Percentiles rank a stretch among this genome's conserved stretches.
phyloP scores from a whole-genome alignment of 2,329 filamentous ascomycete species.

The Aspergillus melleus region DNA sequence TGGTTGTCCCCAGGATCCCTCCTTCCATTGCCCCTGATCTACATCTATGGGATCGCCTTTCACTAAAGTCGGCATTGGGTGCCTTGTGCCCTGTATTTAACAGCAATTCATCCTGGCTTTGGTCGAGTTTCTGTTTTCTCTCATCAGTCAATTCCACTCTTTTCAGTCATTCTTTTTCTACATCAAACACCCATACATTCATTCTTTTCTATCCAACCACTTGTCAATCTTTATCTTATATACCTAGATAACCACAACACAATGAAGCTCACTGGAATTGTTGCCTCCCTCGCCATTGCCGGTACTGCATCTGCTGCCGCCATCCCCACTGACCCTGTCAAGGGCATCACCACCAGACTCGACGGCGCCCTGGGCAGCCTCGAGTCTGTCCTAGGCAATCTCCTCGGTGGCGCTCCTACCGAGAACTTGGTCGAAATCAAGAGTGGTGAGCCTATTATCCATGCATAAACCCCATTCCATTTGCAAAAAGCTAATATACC shows the following conservation, averaged over 20 bases:
- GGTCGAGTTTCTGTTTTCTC: neutral
- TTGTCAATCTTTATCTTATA: neutral
- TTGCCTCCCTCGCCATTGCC: conserved; percentile 32
- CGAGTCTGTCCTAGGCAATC: conserved; percentile 14
- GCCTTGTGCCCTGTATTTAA: conserved; percentile 24
- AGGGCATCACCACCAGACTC: conserved; percentile 15
- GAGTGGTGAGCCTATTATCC: conserved; percentile 3
- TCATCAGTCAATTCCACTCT: conserved; percentile 21
- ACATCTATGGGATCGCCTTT: neutral
- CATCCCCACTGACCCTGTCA: conserved; percentile 22
- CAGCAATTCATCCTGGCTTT: neutral
- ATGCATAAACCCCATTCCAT: neutral
- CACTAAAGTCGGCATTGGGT: neutral
- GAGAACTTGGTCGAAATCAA: conserved; percentile 12
- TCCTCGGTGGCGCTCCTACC: conserved; percentile 8
- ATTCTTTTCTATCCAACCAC: conserved; percentile 17
- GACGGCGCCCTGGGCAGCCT: conserved; percentile 17
- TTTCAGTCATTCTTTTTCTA: conserved; percentile 24
- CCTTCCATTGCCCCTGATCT: conserved; percentile 18
- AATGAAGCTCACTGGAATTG: conserved; percentile 41
- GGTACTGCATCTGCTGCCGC: conserved; percentile 31
- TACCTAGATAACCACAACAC: conserved; percentile 24
- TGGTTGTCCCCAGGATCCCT: neutral
- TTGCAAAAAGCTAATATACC: neutral
- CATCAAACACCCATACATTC: conserved; percentile 12